Percentiles rank a stretch among this genome's conserved stretches.
These are phyloP conservation scores for Bjerkandera adusta DNA, from an alignment of 1,284 basidiomycete genomes.

Conservation along the genomic window DNA sequence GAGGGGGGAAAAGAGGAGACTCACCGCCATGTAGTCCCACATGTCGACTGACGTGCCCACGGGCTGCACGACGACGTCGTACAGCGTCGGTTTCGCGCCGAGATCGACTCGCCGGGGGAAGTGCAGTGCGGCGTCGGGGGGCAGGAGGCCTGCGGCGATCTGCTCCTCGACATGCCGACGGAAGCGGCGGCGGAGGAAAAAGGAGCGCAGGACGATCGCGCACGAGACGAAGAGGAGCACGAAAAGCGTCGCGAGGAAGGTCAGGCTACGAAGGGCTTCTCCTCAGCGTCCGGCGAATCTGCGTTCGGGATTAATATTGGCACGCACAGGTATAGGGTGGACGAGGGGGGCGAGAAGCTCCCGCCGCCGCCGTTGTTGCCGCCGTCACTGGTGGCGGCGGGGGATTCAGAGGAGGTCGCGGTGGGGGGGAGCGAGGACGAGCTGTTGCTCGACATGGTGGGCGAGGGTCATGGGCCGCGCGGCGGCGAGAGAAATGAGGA, in stretches of 20 bases:
- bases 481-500: background rate
- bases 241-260: conserved; percentile 68
- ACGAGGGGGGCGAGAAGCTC: conserved; percentile 23
- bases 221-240: conserved; percentile 63
- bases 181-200: conserved; percentile 57
- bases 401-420: background rate
- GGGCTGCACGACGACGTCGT: conserved; percentile 43
- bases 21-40: conserved; percentile 53
- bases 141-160: conserved; percentile 42
- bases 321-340: conserved; percentile 37
- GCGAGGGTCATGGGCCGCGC: conserved; percentile 5
- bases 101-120: conserved; percentile 38
- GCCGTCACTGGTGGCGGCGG: conserved; percentile 11
- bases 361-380: conserved; percentile 6
- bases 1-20: conserved; percentile 16
- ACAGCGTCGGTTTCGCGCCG: conserved; percentile 51
- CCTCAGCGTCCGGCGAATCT: background rate
- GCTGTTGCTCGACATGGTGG: conserved; percentile 11
- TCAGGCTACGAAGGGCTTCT: conserved; percentile 44
- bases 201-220: conserved; percentile 61
- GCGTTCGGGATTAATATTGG: background rate
- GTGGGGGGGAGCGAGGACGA: conserved; percentile 9
- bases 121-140: conserved; percentile 31
- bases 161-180: conserved; percentile 49
- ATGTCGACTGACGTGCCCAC: conserved; percentile 28